Evolutionary conservation across 306 rosid genomes (phyloP).

Genomic region (Cicer arietinum): DNA sequence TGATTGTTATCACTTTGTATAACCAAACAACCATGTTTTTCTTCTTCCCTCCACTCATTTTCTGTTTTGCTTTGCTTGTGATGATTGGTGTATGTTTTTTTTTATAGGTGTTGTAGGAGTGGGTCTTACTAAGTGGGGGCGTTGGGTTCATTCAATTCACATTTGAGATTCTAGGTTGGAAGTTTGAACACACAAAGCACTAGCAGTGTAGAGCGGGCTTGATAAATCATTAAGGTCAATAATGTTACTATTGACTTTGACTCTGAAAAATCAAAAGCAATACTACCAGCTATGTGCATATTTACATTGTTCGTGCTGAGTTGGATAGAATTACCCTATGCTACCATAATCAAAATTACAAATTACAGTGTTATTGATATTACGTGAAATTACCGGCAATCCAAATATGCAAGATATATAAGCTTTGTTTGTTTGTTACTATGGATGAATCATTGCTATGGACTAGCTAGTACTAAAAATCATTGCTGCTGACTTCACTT

Average conservation of each 20-base stretch:
- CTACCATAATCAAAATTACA: neutral
- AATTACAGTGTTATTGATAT: neutral
- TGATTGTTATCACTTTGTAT: neutral
- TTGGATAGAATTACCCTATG: too few relatives aligned
- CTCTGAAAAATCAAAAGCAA: neutral
- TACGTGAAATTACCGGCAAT: too few relatives aligned
- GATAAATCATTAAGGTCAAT: neutral
- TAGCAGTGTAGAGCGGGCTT: neutral
- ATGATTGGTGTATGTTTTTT: neutral
- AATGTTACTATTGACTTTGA: slow-evolving; percentile 1
- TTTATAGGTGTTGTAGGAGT: neutral
- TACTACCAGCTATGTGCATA: too few relatives aligned
- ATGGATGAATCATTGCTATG: neutral
- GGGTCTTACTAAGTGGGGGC: neutral
- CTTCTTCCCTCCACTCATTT: neutral
- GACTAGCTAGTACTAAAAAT: too few relatives aligned
- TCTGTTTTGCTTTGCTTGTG: neutral
- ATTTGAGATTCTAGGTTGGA: neutral
- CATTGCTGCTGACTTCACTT: too few relatives aligned
- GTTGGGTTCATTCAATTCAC: slow-evolving; percentile 22
- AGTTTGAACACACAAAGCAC: neutral
- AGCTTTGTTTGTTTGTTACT: too few relatives aligned
- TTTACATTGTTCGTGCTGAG: too few relatives aligned
- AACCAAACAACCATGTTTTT: neutral
- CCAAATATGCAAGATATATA: too few relatives aligned